These are phyloP conservation scores for Sordariomycetes sp. DNA, from an alignment of 2,329 filamentous ascomycete genomes.

Conservation along the genomic window DNA sequence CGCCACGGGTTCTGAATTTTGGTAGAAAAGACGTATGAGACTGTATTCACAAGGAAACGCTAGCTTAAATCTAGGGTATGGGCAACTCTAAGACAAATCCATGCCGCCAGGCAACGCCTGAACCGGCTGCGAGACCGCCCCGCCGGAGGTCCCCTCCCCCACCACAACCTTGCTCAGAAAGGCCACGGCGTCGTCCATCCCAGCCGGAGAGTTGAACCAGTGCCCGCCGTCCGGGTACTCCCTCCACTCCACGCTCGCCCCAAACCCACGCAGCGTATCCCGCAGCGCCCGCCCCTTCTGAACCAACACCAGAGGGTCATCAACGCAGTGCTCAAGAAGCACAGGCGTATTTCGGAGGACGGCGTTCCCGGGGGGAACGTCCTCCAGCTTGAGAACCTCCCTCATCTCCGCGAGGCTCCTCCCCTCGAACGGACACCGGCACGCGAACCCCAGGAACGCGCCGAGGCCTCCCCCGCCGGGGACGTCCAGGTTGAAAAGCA, in stretches of 20 bases:
- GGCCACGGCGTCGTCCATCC: slow-evolving; percentile 27
- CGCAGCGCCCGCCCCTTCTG: slow-evolving; percentile 22
- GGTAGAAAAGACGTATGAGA: too few relatives aligned
- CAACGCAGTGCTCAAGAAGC: slow-evolving; percentile 31
- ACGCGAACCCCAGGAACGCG: slow-evolving; percentile 27
- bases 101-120: background rate
- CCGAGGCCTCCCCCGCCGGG: slow-evolving; percentile 10
- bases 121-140: background rate
- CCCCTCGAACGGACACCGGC: slow-evolving; percentile 23
- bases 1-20: too few relatives aligned
- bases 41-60: too few relatives aligned
- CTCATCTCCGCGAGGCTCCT: slow-evolving; percentile 18
- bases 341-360: slow-evolving; percentile 30
- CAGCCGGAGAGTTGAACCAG: slow-evolving; percentile 30
- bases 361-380: slow-evolving; percentile 13
- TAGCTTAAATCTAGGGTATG: background rate
- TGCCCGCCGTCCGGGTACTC: slow-evolving; percentile 31
- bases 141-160: background rate
- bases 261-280: slow-evolving; percentile 23
- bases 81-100: background rate
- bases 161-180: slow-evolving; percentile 16
- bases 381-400: slow-evolving; percentile 17
- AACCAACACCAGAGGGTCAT: slow-evolving; percentile 30
- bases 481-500: slow-evolving; percentile 22
- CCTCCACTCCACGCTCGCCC: slow-evolving; percentile 24